phyloP scores from a whole-genome alignment of 345 rosid species.

The Corymbia maculata region DNA sequence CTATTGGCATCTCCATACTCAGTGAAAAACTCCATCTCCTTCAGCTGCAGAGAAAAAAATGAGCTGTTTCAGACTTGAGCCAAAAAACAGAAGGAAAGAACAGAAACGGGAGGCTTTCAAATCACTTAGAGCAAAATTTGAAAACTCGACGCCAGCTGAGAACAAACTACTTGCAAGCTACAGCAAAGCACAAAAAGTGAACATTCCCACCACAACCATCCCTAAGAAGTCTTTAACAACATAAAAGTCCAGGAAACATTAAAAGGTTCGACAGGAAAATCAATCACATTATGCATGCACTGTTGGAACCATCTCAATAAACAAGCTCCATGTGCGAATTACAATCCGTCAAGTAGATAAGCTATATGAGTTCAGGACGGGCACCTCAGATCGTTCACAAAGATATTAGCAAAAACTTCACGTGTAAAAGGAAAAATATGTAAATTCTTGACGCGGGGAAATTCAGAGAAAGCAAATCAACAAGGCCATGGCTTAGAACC shows the following conservation, averaged over 20 bases:
- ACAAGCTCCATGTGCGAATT: background rate
- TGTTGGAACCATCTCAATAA: background rate
- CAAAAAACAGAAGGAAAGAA: background rate
- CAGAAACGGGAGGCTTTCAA: background rate
- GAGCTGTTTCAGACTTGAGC: background rate
- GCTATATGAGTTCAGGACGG: background rate
- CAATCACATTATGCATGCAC: background rate
- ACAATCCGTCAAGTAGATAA: background rate
- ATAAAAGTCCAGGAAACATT: background rate
- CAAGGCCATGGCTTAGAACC: background rate
- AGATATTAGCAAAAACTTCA: background rate
- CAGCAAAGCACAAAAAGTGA: background rate
- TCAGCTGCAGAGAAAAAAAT: conserved; percentile 33
- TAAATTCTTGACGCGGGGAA: background rate
- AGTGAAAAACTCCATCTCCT: conserved; percentile 80
- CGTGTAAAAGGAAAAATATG: background rate
- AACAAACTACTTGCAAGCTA: background rate
- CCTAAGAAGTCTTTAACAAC: background rate
- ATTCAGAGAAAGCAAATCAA: background rate
- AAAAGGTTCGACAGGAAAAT: background rate
- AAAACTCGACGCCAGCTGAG: background rate
- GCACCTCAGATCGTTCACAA: background rate
- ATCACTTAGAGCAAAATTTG: background rate
- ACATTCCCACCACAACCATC: background rate
- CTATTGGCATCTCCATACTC: conserved; percentile 97